Percentiles rank a stretch among this genome's conserved stretches.
These are phyloP conservation scores for Penicillium flavigenum DNA, from an alignment of 495 filamentous ascomycete species.

Conservation along the genomic window DNA sequence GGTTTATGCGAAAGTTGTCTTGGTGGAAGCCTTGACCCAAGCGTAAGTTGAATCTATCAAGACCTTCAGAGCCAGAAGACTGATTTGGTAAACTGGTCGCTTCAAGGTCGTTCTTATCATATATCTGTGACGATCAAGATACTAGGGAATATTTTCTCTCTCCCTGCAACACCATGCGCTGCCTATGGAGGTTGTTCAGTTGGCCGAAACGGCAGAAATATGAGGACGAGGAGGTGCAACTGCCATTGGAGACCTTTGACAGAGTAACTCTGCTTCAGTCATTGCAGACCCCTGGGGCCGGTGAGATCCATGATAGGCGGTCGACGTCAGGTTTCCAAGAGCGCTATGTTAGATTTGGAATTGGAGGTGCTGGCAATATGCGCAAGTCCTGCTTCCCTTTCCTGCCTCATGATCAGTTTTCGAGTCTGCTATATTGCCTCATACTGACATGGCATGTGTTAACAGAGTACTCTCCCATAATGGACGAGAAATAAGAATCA, in stretches of 20 bases:
- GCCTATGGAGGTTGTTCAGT: slow-evolving; percentile 20
- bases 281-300: slow-evolving; percentile 10
- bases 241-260: slow-evolving; percentile 10
- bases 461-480: slow-evolving; percentile 18
- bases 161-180: slow-evolving; percentile 15
- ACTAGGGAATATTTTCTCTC: background rate
- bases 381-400: slow-evolving; percentile 31
- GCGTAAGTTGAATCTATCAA: background rate
- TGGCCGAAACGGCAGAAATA: slow-evolving; percentile 20
- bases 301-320: background rate
- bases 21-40: background rate
- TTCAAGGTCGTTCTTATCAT: background rate
- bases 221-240: slow-evolving; percentile 15
- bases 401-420: background rate
- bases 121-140: background rate
- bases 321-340: slow-evolving; percentile 17
- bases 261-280: slow-evolving; percentile 12
- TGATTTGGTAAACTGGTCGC: background rate
- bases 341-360: slow-evolving; percentile 39
- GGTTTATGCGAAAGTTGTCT: background rate
- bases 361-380: slow-evolving; percentile 43
- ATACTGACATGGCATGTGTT: slow-evolving; percentile 6
- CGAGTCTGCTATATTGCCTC: background rate
- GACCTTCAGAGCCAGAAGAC: background rate
- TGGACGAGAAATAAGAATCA: slow-evolving; percentile 10